Evolutionary conservation across 2,329 filamentous ascomycete genomes (phyloP), one percentile per base, ranked within the genome.

Genomic region (Zymoseptoria pseudotritici): DNA sequence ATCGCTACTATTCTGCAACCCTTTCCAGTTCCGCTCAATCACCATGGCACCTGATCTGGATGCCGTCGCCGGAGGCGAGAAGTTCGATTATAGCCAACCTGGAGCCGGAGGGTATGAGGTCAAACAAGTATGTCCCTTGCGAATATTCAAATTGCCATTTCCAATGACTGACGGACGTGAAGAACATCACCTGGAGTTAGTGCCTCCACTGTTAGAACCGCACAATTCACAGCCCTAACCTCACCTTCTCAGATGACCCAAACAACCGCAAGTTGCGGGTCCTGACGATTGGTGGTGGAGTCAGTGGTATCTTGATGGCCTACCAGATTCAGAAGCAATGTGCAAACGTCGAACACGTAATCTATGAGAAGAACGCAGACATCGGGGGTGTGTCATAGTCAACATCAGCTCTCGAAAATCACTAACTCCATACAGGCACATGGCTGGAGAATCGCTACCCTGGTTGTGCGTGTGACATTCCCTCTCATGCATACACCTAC

Each of bases 331-430:
- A 80, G 65, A 74, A 79, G 71, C 55, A 72, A 61, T 72, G 75
- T 61, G 63, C 66, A 54, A 78, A 78, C 61, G 73, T 82, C 10
- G 79, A 80, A 36, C 76, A 77, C 65, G 72, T 77, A 11, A 75
- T 80, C 2, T 80, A 80, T 56, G 78, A 80, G 65, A 79, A 79
- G 67, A 80, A 80, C 56, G 63, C 69, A 13, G 73, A 76, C 49
- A 69, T 80, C 29, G 76, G 76, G 55, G 76, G 70, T 6, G 77
- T 73, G 2, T 78, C 75, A 75, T 31, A 31, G 24, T 49, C 21
- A 31, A 57, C 24, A 20, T 50, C 29, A 50, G n/a, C 29, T 8
- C 20, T 22, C 29, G 22, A 54, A 10, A 22, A 53, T 50, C 51
- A 19, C 42, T 58, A 5, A 66, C 78, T 13, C 49, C 53, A 13